Percentiles rank a stretch among this genome's conserved stretches.
These are phyloP conservation scores for Kodamaea kakaduensis DNA, from an alignment of 805 yeast species.

Conservation along the genomic window DNA sequence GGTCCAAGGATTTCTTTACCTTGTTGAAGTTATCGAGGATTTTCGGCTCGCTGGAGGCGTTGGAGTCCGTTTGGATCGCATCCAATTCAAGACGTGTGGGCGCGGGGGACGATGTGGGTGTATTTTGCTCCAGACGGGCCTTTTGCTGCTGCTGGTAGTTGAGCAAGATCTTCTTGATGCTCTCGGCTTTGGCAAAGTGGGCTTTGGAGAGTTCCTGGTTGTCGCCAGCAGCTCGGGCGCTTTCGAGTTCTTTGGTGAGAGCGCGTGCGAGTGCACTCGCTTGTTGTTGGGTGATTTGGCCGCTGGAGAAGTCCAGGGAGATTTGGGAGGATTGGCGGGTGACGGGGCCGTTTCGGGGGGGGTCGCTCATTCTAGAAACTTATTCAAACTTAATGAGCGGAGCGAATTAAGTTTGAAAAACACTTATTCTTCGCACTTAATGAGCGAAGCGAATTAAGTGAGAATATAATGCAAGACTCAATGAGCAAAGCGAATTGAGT, in stretches of 20 bases:
- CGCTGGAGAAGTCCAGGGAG: constrained; percentile 2
- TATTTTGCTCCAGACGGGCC: constrained; percentile 6
- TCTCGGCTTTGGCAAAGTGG: constrained; percentile 24
- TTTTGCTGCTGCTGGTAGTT: constrained; percentile 23
- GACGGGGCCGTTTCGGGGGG: no score
- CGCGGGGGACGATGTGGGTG: constrained; percentile 5
- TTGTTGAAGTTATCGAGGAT: constrained; percentile 21
- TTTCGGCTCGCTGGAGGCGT: background rate
- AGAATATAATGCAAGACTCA: no score
- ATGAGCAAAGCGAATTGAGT: no score
- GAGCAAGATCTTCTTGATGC: constrained; percentile 23
- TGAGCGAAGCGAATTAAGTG: no score
- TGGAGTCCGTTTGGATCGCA: background rate
- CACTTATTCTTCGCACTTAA: no score
- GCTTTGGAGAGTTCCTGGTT: constrained; percentile 17
- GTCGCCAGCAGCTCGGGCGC: constrained; percentile 22
- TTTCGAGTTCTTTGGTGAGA: constrained; percentile 23
- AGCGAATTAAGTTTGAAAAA: no score
- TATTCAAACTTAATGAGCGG: no score
- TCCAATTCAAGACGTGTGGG: background rate
- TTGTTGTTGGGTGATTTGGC: constrained; percentile 12
- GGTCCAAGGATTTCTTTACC: constrained; percentile 19
- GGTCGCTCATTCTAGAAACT: no score
- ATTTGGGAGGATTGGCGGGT: constrained; percentile 1
- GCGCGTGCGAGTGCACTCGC: constrained; percentile 24